Base-by-base conservation (phyloP, 257 asterid species). In the Solanum appendiculatum region DNA sequence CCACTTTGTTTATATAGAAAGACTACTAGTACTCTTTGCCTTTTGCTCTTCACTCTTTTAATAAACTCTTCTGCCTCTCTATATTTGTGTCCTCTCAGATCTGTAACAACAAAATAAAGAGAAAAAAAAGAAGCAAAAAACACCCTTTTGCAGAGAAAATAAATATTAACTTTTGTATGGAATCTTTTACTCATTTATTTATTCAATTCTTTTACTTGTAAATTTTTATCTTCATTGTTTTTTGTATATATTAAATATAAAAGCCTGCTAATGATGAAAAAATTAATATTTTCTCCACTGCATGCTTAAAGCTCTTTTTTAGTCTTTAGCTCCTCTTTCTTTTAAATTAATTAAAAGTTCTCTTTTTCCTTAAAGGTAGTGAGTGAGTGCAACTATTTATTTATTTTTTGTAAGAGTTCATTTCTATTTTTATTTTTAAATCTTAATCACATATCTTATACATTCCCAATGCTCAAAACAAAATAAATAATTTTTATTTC, bases 281-380 rank as follows among this genome's bases (percentile, higher is more conserved):
- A 69, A 80, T 31, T 10, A n/a, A 39, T 31, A 82, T 72, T 87
- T 66, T 86, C 9, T 37, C 74, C 70, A 86, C 83, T 87, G 91
- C 91, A 89, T 88, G 91, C 91, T 89, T 89, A 89, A 86, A 89
- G 77, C 88, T 34, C 82, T 54, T 48, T 78, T 86, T 87, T 75
- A 86, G 73, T 86, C 85, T 78, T 48, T 86, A 37, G 37, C 29
- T 85, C 46, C 86, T 78, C 66, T 66, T 87, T 77, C 84, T 83
- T 68, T 89, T 87, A 88, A 37, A 88, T 88, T 82, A 63, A 88
- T 88, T 36, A 74, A 86, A 89, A 86, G 88, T 87, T 68, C 72
- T 51, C 85, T 78, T 87, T 88, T 86, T 21, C 36, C 42, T 75
- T 70, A 83, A 89, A 89, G 91, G 89, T 48, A 27, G 88, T 80